Percentiles rank a stretch among this genome's conserved stretches.
Evolutionary conservation across 306 rosid genomes (phyloP).

Genomic region (Cyamopsis tetragonoloba): DNA sequence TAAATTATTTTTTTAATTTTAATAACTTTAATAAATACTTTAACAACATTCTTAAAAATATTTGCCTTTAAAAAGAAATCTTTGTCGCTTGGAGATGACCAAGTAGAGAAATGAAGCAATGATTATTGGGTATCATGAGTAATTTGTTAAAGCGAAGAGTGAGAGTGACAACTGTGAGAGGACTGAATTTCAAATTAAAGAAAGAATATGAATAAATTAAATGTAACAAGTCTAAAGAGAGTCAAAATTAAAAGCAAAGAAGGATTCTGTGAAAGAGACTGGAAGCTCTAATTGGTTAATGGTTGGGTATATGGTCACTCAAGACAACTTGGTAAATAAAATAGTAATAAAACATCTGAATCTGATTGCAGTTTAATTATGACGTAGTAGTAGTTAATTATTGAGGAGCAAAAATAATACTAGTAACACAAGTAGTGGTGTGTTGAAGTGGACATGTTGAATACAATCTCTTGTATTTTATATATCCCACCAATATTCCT

Average conservation of each 20-base stretch:
- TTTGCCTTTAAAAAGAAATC: too few species aligned
- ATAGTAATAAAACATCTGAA: background rate
- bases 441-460: constrained; percentile 4
- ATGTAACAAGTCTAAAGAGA: background rate
- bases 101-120: too few species aligned
- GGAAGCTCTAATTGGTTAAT: background rate
- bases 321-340: background rate
- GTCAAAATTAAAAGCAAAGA: constrained; percentile 12
- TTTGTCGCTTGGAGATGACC: too few species aligned
- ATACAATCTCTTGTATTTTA: background rate
- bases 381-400: background rate
- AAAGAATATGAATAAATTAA: too few species aligned
- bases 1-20: too few species aligned
- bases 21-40: too few species aligned
- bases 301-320: background rate
- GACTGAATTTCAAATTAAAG: too few species aligned
- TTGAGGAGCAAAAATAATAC: background rate
- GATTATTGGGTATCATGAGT: too few species aligned
- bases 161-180: background rate
- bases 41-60: too few species aligned
- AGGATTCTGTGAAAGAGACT: constrained; percentile 22
- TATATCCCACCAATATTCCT: background rate
- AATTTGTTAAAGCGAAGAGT: too few species aligned
- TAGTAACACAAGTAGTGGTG: background rate
- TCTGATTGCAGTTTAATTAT: background rate